Conservation (phyloP, 129 eudicot species). For the Erigeron canadensis region DNA sequence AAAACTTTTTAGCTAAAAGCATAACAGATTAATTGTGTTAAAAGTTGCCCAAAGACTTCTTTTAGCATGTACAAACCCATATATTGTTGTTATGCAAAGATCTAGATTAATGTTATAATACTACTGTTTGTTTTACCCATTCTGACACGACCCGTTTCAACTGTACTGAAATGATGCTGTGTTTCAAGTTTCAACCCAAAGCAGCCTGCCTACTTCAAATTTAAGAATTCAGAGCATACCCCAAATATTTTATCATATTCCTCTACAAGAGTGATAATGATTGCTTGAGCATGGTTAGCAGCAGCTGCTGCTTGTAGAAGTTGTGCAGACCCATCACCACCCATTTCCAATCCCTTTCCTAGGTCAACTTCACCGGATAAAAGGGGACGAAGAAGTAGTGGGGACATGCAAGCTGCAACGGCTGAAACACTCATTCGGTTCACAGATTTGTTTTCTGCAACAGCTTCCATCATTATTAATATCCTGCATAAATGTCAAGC, state of each 20-base stretch:
- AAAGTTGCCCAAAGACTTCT: neutral
- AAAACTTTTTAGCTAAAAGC: neutral
- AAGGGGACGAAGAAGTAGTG: slow-evolving; percentile 93
- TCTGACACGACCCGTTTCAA: too few species aligned
- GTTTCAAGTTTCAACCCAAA: too few species aligned
- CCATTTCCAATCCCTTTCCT: slow-evolving; percentile 63
- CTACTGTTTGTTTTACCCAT: too few species aligned
- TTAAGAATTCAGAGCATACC: slow-evolving; percentile 38
- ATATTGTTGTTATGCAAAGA: too few species aligned
- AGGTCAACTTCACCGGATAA: slow-evolving; percentile 95
- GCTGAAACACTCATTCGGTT: slow-evolving; percentile 94
- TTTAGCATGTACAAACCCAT: too few species aligned
- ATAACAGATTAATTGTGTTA: neutral
- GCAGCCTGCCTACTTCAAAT: neutral
- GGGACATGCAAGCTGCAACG: slow-evolving; percentile 99
- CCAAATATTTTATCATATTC: slow-evolving; percentile 92
- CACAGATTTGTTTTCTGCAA: slow-evolving; percentile 62
- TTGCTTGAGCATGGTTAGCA: slow-evolving; percentile 98
- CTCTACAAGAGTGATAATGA: slow-evolving; percentile 70
- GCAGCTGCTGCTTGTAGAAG: slow-evolving; percentile 99
- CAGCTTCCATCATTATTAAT: slow-evolving; percentile 85
- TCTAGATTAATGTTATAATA: too few species aligned
- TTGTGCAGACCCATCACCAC: slow-evolving; percentile 81
- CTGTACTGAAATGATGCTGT: too few species aligned
- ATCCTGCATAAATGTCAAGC: slow-evolving; percentile 47